Conservation (phyloP, 805 yeast species). For the Kazachstania taianensis region DNA sequence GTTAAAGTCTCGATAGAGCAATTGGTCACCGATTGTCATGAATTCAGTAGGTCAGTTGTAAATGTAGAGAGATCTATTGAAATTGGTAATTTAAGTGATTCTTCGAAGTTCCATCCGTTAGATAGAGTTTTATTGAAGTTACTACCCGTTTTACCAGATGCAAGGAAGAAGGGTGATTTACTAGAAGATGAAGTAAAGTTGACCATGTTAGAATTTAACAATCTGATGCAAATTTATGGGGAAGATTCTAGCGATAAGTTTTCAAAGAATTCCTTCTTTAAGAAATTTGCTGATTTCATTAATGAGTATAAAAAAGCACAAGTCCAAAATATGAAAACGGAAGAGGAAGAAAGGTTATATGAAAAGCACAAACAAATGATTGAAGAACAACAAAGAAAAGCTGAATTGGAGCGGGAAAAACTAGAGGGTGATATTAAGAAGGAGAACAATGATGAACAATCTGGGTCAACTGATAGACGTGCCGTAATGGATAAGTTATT, state of each 20-base stretch:
- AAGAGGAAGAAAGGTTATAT: slow-evolving; percentile 68
- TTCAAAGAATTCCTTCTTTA: slow-evolving; percentile 62
- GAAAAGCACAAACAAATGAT: slow-evolving; percentile 61
- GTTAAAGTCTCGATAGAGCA: slow-evolving; percentile 78
- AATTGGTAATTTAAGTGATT: slow-evolving; percentile 78
- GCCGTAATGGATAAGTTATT: slow-evolving; percentile 76
- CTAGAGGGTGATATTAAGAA: slow-evolving; percentile 6
- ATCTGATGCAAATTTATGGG: slow-evolving; percentile 78
- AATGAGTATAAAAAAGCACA: slow-evolving; percentile 72
- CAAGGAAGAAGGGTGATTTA: slow-evolving; percentile 57
- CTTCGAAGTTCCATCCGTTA: slow-evolving; percentile 68
- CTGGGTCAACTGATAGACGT: slow-evolving; percentile 24
- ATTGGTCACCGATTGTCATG: slow-evolving; percentile 59
- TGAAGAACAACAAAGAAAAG: slow-evolving; percentile 27
- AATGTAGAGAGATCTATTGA: slow-evolving; percentile 68
- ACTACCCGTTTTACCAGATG: slow-evolving; percentile 59
- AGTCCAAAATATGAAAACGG: slow-evolving; percentile 65
- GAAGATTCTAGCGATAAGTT: slow-evolving; percentile 68
- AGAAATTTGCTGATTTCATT: slow-evolving; percentile 70
- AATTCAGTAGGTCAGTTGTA: slow-evolving; percentile 47
- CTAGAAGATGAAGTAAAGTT: slow-evolving; percentile 53
- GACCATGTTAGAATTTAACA: slow-evolving; percentile 55
- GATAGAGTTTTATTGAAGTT: slow-evolving; percentile 61
- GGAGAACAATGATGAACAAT: slow-evolving; percentile 10
- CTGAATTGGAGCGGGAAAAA: slow-evolving; percentile 14